phyloP scores from a whole-genome alignment of 2,329 filamentous ascomycete genomes.

The Phoma sp. region DNA sequence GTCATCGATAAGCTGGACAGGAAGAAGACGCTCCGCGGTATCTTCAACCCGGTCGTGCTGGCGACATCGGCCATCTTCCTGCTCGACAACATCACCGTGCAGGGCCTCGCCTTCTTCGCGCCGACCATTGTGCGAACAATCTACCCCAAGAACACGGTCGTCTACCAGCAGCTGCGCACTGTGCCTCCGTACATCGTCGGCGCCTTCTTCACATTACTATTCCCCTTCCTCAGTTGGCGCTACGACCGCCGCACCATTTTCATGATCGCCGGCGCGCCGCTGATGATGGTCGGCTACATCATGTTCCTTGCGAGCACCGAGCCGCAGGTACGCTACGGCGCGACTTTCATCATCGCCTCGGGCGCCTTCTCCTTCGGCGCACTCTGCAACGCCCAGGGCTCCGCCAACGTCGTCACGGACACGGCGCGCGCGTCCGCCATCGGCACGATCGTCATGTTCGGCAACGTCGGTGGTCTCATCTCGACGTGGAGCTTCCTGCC shows the following conservation, averaged over 20 bases:
- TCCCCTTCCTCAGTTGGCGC: conserved; percentile 68
- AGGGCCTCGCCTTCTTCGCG: conserved; percentile 72
- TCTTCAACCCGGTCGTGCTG: conserved; percentile 68
- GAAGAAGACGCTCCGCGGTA: conserved; percentile 66
- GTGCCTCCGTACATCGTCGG: conserved; percentile 75
- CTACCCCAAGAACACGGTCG: conserved; percentile 63
- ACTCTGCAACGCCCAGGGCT: conserved; percentile 70
- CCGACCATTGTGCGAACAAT: conserved; percentile 75
- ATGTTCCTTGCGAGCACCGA: conserved; percentile 66
- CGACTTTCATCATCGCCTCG: conserved; percentile 71
- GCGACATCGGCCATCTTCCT: conserved; percentile 65
- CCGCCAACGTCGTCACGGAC: conserved; percentile 74
- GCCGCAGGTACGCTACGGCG: conserved; percentile 67
- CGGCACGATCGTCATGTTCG: conserved; percentile 72
- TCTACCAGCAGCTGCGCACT: conserved; percentile 72
- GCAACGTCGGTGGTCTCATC: conserved; percentile 73
- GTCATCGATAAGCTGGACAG: conserved; percentile 69
- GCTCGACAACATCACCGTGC: conserved; percentile 73
- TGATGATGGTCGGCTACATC: conserved; percentile 73
- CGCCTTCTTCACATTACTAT: conserved; percentile 68
- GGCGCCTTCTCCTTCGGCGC: conserved; percentile 70
- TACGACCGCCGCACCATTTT: conserved; percentile 66
- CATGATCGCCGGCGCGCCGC: conserved; percentile 64
- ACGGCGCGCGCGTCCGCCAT: conserved; percentile 72
- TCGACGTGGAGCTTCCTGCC: conserved; percentile 70